Base-by-base conservation (phyloP, 1,284 basidiomycete genomes). In the Lignosus rhinocerotis region DNA sequence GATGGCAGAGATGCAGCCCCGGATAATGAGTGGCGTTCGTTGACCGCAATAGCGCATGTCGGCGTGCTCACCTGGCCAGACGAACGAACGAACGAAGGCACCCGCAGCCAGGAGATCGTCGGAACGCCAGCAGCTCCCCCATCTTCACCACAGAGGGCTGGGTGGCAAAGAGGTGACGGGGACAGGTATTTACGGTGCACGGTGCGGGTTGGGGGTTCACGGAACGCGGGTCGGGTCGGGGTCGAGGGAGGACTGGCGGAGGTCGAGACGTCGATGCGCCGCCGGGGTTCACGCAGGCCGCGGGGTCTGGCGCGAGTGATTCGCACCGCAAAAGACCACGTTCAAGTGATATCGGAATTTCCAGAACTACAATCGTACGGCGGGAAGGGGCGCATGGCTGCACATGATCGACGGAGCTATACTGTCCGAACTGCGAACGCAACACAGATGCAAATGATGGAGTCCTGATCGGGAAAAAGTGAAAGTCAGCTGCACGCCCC, bases 371-470 rank as follows among this genome's bases (percentile, higher is more conserved):
- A 64, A 51, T 60, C 60, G 33, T 19, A 55, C 51, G 58, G 56
- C 62, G 61, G 64, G 64, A n/a, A n/a, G n/a, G n/a, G n/a, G n/a
- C n/a, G 61, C 62, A 67, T 66, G 36, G 36, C 36, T n/a, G n/a
- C n/a, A n/a, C 36, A 38, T 38, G 16, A 12, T 10, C 36, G 36
- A 38, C 34, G 34, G 52, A 64, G 59, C 77, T 74, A 82, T 63
- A 76, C 70, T 63, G 79, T 81, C 70, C 81, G 80, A 60, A 90
- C 78, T 60, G 87, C 87, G 68, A 89, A 83, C 39, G 87, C 86
- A 69, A 89, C 83, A 77, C 87, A 89, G 71, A 88, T 83, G 78
- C 86, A 89, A 66, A 89, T 88, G 69, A 90, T 73, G 53, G 85
- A 84, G 70, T 88, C 86, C 88, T 90, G 69, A 54, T 57, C 6